Conservation (phyloP, 2,329 filamentous ascomycete species). For the Tolypocladium pustulatum region DNA sequence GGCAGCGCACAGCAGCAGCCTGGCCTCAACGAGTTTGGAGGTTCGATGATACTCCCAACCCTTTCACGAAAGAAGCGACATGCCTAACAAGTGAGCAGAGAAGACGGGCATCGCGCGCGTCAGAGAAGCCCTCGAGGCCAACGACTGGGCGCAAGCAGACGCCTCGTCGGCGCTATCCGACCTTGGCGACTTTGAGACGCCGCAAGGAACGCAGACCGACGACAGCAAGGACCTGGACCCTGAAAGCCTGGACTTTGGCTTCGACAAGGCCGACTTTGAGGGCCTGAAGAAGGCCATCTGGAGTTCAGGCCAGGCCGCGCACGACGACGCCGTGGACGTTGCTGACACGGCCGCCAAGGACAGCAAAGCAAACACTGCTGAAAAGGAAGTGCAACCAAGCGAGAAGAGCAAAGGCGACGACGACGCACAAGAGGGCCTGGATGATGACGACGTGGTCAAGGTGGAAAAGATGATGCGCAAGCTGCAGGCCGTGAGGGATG, state of each 20-base stretch:
- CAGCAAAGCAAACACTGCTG: neutral
- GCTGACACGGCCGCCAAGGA: conserved; percentile 6
- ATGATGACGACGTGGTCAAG: conserved; percentile 44
- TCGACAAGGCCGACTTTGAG: conserved; percentile 41
- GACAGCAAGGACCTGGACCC: conserved; percentile 29
- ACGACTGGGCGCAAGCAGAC: conserved; percentile 45
- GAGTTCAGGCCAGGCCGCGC: conserved; percentile 22
- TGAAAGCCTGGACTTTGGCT: conserved; percentile 39
- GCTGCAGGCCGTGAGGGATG: conserved; percentile 50
- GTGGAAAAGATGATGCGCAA: conserved; percentile 55
- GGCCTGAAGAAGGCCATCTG: conserved; percentile 42
- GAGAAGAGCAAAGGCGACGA: conserved; percentile 18
- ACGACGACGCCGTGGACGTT: conserved; percentile 7
- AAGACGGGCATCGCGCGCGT: conserved; percentile 47
- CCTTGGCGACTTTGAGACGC: conserved; percentile 10
- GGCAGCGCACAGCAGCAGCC: conserved; percentile 24
- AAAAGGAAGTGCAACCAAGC: conserved; percentile 12
- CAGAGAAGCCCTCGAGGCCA: conserved; percentile 52
- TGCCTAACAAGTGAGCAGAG: conserved; percentile 26
- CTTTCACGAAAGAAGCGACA: neutral
- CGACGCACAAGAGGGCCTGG: conserved; percentile 25
- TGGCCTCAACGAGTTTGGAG: conserved; percentile 46
- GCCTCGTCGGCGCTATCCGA: conserved; percentile 1
- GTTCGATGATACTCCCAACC: conserved; percentile 19
- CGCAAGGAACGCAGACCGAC: conserved; percentile 19